Base-by-base conservation (phyloP, 1,139 yeast species). In the Scheffersomyces titani region DNA sequence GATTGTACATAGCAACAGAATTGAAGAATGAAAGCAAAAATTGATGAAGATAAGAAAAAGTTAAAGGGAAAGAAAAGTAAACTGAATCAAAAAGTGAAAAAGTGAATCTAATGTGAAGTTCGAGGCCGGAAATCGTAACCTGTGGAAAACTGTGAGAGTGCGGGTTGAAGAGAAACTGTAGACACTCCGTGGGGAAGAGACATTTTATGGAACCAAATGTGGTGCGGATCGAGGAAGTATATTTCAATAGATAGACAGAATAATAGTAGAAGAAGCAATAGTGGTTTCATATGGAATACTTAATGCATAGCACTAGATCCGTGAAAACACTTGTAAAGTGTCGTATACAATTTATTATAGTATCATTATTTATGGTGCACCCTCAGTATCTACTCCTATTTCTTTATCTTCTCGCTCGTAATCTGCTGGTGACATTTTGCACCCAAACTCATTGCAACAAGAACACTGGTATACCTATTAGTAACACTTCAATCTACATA, bases 1-100 rank as follows among this genome's bases (percentile, higher is more conserved):
- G 82, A 65, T 79, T 80, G 65, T 77, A 79, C 84, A 80, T 79
- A 3, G 40, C 40, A 30, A 9, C 40, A 30, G 40, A 30, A 30
- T 30, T 30, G 40, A 30, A 30, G 16, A 30, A 6, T 9, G 40
- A 30, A 6, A 11, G 40, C 16, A 30, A 30, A 30, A 30, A 13
- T 30, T 30, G 1, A 9, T 30, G 40, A 30, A 30, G 16, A 9
- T 11, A 2, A 30, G 40, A 11, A 30, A 30, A 16, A 16, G 16
- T 30, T 13, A 30, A 30, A 30, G 40, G 13, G 40, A 30, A 30
- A 30, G 40, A 30, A 30, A 9, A 30, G 40, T 7, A 11, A 30
- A 30, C 16, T 22, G 24, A 22, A 30, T 11, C 2, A 16, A 30
- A 9, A 2, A 6, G 16, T 30, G 40, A 30, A 30, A 30, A 30